Evolutionary conservation across 1,284 basidiomycete genomes (phyloP).

Genomic region (Ceratobasidium sp.): DNA sequence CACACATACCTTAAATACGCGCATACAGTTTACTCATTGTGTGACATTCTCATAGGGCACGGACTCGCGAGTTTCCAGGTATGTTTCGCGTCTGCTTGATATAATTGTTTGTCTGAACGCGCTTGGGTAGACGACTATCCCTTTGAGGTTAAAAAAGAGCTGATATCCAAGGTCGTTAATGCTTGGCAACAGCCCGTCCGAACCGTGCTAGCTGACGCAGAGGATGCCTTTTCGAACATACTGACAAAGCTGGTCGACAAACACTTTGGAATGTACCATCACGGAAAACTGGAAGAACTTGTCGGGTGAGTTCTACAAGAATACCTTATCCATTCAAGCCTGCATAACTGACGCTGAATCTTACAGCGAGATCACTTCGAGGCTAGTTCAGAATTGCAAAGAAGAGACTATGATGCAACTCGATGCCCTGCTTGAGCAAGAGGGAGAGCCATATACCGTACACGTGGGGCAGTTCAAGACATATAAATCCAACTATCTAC

Average conservation of each 20-base stretch:
- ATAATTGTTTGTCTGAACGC: not conserved
- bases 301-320: conserved; percentile 51
- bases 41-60: conserved; percentile 1
- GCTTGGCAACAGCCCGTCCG: conserved; percentile 65
- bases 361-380: conserved; percentile 6
- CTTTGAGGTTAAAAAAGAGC: conserved; percentile 65
- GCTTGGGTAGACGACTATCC: conserved; percentile 62
- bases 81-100: not conserved
- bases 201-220: conserved; percentile 61
- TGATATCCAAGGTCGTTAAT: conserved; percentile 61
- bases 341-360: not conserved
- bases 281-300: conserved; percentile 63
- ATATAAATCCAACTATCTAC: not conserved
- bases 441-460: conserved; percentile 9
- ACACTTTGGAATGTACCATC: conserved; percentile 66
- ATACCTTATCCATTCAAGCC: not conserved
- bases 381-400: conserved; percentile 5
- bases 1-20: too few relatives aligned
- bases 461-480: conserved; percentile 16
- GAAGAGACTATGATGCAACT: conserved; percentile 13
- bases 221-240: conserved; percentile 57
- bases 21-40: not conserved
- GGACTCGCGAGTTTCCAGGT: conserved; percentile 39
- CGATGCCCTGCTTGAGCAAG: conserved; percentile 20
- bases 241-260: conserved; percentile 58